phyloP scores from a whole-genome alignment of 352 stramenopile species.

The Globisporangium takayamanum region DNA sequence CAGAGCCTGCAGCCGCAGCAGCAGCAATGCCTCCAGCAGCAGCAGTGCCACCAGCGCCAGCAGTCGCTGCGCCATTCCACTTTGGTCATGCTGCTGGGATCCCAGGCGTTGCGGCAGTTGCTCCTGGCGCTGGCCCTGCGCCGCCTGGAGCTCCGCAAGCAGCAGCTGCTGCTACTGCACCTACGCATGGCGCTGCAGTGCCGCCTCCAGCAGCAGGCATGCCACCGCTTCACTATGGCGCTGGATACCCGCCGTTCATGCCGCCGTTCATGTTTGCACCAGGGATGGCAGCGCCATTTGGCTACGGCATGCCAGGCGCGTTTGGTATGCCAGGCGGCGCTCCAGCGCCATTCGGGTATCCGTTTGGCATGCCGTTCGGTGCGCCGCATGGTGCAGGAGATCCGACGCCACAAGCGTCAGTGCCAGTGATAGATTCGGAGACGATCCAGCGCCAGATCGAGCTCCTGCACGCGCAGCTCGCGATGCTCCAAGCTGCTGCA shows the following conservation, averaged over 20 bases:
- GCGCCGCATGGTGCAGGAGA: conserved; percentile 18
- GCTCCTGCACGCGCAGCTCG: conserved; percentile 39
- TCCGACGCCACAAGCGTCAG: conserved; percentile 5
- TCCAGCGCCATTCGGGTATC: conserved; percentile 26
- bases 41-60: not conserved
- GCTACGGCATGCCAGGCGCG: conserved; percentile 42
- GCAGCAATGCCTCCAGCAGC: not conserved
- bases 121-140: not conserved
- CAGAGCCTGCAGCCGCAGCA: not conserved
- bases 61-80: not conserved
- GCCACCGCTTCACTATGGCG: conserved; percentile 18
- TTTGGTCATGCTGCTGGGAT: too few species aligned
- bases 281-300: conserved; percentile 35
- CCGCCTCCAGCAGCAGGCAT: conserved; percentile 8
- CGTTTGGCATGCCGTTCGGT: conserved; percentile 30
- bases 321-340: conserved; percentile 37
- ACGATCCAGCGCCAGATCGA: conserved; percentile 52
- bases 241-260: conserved; percentile 49
- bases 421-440: conserved; percentile 28
- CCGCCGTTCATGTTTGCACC: conserved; percentile 54
- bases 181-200: conserved; percentile 2
- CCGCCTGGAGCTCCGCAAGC: not conserved
- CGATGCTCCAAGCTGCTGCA: conserved; percentile 35
- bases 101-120: not conserved
- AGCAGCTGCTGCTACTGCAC: conserved; percentile 16